Evolutionary conservation across 2,329 filamentous ascomycete genomes (phyloP).

Genomic region (Pseudogymnoascus sp.): DNA sequence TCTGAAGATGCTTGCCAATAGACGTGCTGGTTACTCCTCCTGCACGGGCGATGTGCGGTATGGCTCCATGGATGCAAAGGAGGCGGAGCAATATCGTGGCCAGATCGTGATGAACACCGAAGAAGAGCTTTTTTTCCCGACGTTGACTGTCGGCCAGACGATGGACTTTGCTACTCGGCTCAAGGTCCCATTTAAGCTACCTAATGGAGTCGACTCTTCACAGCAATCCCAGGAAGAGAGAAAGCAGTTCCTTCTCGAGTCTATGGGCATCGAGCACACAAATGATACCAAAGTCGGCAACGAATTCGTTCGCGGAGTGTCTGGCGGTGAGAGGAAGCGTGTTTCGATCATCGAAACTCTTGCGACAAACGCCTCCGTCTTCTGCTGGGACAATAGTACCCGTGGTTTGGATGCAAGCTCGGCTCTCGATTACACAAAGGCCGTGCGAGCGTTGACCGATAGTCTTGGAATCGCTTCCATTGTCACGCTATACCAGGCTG

Average conservation of each 20-base stretch:
- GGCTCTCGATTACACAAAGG: constrained; percentile 62
- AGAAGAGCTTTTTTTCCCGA: constrained; percentile 43
- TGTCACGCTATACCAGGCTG: constrained; percentile 63
- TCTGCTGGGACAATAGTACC: constrained; percentile 69
- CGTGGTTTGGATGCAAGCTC: constrained; percentile 65
- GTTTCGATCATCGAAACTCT: constrained; percentile 57
- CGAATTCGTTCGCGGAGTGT: constrained; percentile 51
- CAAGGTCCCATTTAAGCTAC: constrained; percentile 34
- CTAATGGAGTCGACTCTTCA: neutral
- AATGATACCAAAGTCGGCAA: constrained; percentile 56
- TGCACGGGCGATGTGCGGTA: constrained; percentile 52
- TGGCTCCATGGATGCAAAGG: constrained; percentile 36
- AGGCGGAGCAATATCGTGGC: constrained; percentile 41
- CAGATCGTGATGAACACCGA: constrained; percentile 51
- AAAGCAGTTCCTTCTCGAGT: neutral
- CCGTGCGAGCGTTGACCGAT: constrained; percentile 58
- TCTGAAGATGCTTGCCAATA: constrained; percentile 61
- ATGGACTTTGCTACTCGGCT: constrained; percentile 48
- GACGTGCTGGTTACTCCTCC: constrained; percentile 48
- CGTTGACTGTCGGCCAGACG: constrained; percentile 43
- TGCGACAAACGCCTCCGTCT: constrained; percentile 53
- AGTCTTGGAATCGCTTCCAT: constrained; percentile 57
- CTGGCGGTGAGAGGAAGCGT: constrained; percentile 57
- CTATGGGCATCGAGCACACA: constrained; percentile 53
- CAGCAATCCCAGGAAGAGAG: neutral